Percentiles rank a stretch among this genome's conserved stretches.
These are phyloP conservation scores for Rhodotorula sp. DNA, from an alignment of 1,284 basidiomycete species.

Conservation along the genomic window DNA sequence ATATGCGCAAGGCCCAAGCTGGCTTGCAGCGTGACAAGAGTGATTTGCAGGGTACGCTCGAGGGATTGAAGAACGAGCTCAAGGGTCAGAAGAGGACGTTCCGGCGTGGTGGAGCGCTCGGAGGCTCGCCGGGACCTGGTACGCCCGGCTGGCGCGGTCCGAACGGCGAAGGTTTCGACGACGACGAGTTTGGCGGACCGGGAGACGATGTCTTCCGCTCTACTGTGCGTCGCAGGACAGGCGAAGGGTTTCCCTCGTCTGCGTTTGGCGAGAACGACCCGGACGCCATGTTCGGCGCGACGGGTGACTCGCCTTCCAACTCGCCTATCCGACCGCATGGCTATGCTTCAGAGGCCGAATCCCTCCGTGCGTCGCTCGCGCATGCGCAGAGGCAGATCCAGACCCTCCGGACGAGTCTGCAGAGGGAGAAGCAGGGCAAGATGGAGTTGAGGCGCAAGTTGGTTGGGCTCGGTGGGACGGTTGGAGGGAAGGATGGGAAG, in stretches of 20 bases:
- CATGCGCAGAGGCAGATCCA: conserved; percentile 69
- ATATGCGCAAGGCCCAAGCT: conserved; percentile 80
- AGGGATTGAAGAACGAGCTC: conserved; percentile 69
- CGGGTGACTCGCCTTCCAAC: conserved; percentile 48
- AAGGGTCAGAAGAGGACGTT: conserved; percentile 51
- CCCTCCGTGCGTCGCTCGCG: conserved; percentile 69
- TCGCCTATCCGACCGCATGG: conserved; percentile 47
- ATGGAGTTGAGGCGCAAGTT: conserved; percentile 54
- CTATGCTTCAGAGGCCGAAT: conserved; percentile 67
- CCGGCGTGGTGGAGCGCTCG: conserved; percentile 12
- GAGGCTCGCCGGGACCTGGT: conserved; percentile 28
- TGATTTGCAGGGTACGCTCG: conserved; percentile 76
- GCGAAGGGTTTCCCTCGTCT: conserved; percentile 44
- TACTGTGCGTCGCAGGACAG: conserved; percentile 66
- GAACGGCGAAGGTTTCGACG: conserved; percentile 56
- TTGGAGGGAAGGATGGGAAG: conserved; percentile 10
- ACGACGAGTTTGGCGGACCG: conserved; percentile 46
- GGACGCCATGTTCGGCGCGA: conserved; percentile 47
- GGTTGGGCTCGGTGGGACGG: conserved; percentile 28
- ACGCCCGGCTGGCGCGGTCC: conserved; percentile 39
- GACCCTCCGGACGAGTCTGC: conserved; percentile 71
- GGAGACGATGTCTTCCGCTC: conserved; percentile 44
- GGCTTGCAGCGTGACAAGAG: conserved; percentile 86
- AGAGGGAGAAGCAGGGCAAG: conserved; percentile 73
- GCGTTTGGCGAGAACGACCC: conserved; percentile 48